phyloP scores from a whole-genome alignment of 805 yeast species.

The Teunomyces panamensis region DNA sequence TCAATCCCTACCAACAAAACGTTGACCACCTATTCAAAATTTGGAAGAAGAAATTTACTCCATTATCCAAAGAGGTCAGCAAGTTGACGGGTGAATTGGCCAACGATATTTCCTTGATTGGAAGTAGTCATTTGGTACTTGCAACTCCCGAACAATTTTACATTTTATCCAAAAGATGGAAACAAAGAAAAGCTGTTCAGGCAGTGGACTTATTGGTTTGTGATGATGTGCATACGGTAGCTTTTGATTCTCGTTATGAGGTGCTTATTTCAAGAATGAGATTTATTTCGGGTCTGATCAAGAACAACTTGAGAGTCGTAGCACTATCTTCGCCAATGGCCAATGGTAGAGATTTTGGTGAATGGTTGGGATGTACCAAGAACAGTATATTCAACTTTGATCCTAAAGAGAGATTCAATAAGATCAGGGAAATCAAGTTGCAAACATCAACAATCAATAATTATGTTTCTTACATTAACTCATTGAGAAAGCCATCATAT shows the following conservation, averaged over 20 bases:
- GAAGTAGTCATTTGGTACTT: slow-evolving; percentile 62
- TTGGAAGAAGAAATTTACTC: slow-evolving; percentile 54
- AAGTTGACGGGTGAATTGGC: slow-evolving; percentile 55
- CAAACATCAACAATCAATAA: slow-evolving; percentile 45
- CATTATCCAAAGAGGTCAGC: slow-evolving; percentile 49
- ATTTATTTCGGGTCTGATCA: slow-evolving; percentile 66
- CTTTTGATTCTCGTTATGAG: slow-evolving; percentile 67
- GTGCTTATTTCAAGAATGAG: slow-evolving; percentile 65
- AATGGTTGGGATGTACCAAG: slow-evolving; percentile 78
- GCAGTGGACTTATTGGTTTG: slow-evolving; percentile 64
- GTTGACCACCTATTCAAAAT: slow-evolving; percentile 43
- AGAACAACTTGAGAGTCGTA: slow-evolving; percentile 55
- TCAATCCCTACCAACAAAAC: slow-evolving; percentile 60
- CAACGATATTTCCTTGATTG: slow-evolving; percentile 53
- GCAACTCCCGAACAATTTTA: slow-evolving; percentile 83
- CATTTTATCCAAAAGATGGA: slow-evolving; percentile 75
- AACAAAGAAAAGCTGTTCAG: slow-evolving; percentile 67
- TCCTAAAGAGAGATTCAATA: slow-evolving; percentile 54
- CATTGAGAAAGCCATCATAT: slow-evolving; percentile 51
- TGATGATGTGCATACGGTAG: slow-evolving; percentile 71
- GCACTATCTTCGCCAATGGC: slow-evolving; percentile 69
- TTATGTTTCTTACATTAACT: slow-evolving; percentile 49
- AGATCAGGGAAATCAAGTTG: slow-evolving; percentile 56
- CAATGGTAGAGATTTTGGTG: slow-evolving; percentile 73
- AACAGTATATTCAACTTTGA: slow-evolving; percentile 65